Evolutionary conservation across 2,329 filamentous ascomycete species (phyloP).

Genomic region (Tolypocladium nubicola): DNA sequence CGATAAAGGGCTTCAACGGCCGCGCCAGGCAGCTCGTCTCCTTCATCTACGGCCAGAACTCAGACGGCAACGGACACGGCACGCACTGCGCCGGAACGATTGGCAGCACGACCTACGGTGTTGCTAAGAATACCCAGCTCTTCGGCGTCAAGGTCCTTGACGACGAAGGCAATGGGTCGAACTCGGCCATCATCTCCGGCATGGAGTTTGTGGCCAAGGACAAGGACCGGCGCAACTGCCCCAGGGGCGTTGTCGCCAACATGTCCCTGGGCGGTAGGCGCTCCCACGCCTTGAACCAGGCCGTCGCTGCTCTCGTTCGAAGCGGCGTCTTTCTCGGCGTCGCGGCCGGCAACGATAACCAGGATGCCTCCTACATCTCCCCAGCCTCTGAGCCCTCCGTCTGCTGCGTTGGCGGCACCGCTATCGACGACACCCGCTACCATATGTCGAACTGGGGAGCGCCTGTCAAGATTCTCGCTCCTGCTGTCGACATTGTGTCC

Average conservation of each 20-base stretch:
- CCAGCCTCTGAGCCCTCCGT: slow-evolving; percentile 30
- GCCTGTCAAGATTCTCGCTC: slow-evolving; percentile 34
- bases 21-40: slow-evolving; percentile 25
- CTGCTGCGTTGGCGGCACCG: slow-evolving; percentile 36
- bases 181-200: slow-evolving; percentile 27
- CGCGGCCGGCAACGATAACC: slow-evolving; percentile 37
- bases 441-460: slow-evolving; percentile 36
- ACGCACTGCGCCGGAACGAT: slow-evolving; percentile 26
- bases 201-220: slow-evolving; percentile 28
- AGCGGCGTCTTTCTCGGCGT: slow-evolving; percentile 38
- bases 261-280: slow-evolving; percentile 38
- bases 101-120: slow-evolving; percentile 24
- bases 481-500: slow-evolving; percentile 29
- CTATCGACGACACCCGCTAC: slow-evolving; percentile 21
- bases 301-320: slow-evolving; percentile 28
- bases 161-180: slow-evolving; percentile 20
- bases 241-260: slow-evolving; percentile 33
- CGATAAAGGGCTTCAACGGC: slow-evolving; percentile 21
- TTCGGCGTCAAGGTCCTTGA: slow-evolving; percentile 28
- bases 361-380: slow-evolving; percentile 27
- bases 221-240: slow-evolving; percentile 20
- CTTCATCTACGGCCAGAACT: slow-evolving; percentile 17
- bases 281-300: slow-evolving; percentile 33
- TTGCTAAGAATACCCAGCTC: slow-evolving; percentile 26
- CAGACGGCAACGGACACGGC: slow-evolving; percentile 23